Conservation (phyloP, 2,329 filamentous ascomycete species). For the Fusarium sp. region DNA sequence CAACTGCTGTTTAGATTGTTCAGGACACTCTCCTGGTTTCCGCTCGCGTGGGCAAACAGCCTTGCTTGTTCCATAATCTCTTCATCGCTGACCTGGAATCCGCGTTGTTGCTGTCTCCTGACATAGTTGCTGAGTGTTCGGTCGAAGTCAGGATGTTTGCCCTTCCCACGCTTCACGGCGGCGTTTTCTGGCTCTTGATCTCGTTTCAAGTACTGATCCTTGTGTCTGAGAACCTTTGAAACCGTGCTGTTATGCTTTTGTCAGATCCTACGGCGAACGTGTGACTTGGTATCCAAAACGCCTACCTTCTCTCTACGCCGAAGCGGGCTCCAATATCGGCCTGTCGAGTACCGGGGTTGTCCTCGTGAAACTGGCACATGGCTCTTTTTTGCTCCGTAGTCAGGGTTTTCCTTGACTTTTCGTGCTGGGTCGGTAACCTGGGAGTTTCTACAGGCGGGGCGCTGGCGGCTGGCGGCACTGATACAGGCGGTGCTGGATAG, state of each 20-base stretch:
- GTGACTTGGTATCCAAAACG: slow-evolving; percentile 17
- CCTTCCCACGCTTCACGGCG: slow-evolving; percentile 83
- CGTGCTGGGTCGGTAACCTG: slow-evolving; percentile 54
- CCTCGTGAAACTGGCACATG: slow-evolving; percentile 95
- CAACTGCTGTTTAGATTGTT: slow-evolving; percentile 80
- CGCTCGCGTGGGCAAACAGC: slow-evolving; percentile 78
- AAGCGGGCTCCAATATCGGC: slow-evolving; percentile 96
- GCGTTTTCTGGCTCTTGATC: slow-evolving; percentile 73
- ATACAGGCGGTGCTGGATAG: slow-evolving; percentile 69
- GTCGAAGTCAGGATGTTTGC: slow-evolving; percentile 90
- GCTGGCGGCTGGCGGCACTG: slow-evolving; percentile 68
- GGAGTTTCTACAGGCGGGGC: slow-evolving; percentile 55
- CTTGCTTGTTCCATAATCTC: slow-evolving; percentile 86
- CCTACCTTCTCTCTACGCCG: slow-evolving; percentile 96
- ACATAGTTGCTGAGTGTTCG: slow-evolving; percentile 90
- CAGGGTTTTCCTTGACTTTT: slow-evolving; percentile 83
- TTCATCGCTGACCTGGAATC: slow-evolving; percentile 78
- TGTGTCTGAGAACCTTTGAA: slow-evolving; percentile 95
- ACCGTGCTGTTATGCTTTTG: slow-evolving; percentile 75
- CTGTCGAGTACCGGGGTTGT: slow-evolving; percentile 91
- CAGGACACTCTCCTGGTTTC: slow-evolving; percentile 75
- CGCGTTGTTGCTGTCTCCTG: slow-evolving; percentile 81
- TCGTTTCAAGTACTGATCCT: slow-evolving; percentile 93
- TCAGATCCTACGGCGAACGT: slow-evolving; percentile 44
- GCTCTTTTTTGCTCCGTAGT: slow-evolving; percentile 89